These are phyloP conservation scores for Annona cherimola DNA, from an alignment of 164 flowering plant genomes.

Conservation along the genomic window DNA sequence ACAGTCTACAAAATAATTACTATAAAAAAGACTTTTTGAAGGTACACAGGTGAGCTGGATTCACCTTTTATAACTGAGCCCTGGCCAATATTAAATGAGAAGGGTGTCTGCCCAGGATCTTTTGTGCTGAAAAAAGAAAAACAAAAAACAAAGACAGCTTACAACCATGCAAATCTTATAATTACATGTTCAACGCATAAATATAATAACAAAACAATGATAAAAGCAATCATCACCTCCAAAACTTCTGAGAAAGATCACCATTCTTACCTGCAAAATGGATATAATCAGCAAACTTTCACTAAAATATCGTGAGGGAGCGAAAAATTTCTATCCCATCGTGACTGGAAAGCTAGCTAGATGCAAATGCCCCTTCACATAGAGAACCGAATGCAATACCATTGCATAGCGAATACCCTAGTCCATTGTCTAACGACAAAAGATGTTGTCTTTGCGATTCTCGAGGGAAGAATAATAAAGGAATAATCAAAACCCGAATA, in stretches of 20 bases:
- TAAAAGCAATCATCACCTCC: constrained; percentile 57
- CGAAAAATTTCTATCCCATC: not conserved
- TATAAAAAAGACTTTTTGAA: not conserved
- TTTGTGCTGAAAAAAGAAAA: constrained; percentile 53
- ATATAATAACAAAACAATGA: not conserved
- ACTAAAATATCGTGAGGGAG: not conserved
- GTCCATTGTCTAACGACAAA: not conserved
- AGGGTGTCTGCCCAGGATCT: constrained; percentile 95
- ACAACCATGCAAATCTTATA: not conserved
- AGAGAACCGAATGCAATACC: not conserved
- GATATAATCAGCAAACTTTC: not conserved
- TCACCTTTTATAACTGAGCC: constrained; percentile 90
- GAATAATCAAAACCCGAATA: not conserved
- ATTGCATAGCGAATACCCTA: not conserved
- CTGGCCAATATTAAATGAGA: constrained; percentile 68
- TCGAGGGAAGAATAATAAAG: not conserved
- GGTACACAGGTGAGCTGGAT: not conserved
- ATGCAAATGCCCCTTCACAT: not conserved
- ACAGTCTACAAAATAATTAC: too few species aligned
- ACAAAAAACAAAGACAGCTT: not conserved
- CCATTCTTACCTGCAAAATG: constrained; percentile 65
- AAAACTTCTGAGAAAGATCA: constrained; percentile 70
- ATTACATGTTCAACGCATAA: not conserved
- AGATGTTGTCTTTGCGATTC: not conserved
- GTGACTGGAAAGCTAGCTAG: too few species aligned